These are phyloP conservation scores for Geosmithia morbida DNA, from an alignment of 2,329 filamentous ascomycete species.

Conservation along the genomic window DNA sequence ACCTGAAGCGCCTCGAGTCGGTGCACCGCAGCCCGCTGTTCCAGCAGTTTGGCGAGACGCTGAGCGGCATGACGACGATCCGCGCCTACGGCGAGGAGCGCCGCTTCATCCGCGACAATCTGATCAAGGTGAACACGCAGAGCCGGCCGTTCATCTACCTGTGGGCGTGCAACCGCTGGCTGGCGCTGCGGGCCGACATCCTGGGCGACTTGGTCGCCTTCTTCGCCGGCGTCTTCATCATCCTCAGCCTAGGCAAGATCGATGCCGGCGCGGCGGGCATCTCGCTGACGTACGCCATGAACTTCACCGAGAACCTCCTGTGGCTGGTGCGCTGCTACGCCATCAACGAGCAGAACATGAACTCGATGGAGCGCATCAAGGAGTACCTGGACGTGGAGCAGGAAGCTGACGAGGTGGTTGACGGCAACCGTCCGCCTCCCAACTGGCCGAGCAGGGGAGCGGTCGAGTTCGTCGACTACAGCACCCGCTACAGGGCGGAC, in stretches of 20 bases:
- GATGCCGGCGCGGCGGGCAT: slow-evolving; percentile 88
- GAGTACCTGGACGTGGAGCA: slow-evolving; percentile 96
- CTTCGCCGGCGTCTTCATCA: slow-evolving; percentile 83
- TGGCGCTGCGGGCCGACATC: slow-evolving; percentile 81
- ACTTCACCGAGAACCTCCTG: slow-evolving; percentile 90
- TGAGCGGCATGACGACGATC: slow-evolving; percentile 91
- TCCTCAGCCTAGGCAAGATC: slow-evolving; percentile 66
- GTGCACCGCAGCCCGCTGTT: slow-evolving; percentile 89
- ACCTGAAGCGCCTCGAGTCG: slow-evolving; percentile 88
- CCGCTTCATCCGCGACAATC: slow-evolving; percentile 85
- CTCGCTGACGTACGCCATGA: slow-evolving; percentile 88
- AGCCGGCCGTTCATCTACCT: slow-evolving; percentile 89
- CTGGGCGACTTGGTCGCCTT: slow-evolving; percentile 87
- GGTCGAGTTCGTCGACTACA: slow-evolving; percentile 81
- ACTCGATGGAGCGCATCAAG: slow-evolving; percentile 92
- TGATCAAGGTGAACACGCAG: slow-evolving; percentile 77
- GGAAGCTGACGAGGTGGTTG: slow-evolving; percentile 66
- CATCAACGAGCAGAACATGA: slow-evolving; percentile 98
- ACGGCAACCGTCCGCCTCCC: slow-evolving; percentile 59
- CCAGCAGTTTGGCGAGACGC: slow-evolving; percentile 93
- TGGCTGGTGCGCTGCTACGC: slow-evolving; percentile 94
- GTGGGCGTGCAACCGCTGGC: slow-evolving; percentile 95
- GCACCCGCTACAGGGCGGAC: slow-evolving; percentile 76
- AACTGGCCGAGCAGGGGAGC: slow-evolving; percentile 79
- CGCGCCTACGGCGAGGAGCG: slow-evolving; percentile 90